Base-by-base conservation (phyloP, 768 basidiomycete genomes). In the Coprinopsis cinerea region DNA sequence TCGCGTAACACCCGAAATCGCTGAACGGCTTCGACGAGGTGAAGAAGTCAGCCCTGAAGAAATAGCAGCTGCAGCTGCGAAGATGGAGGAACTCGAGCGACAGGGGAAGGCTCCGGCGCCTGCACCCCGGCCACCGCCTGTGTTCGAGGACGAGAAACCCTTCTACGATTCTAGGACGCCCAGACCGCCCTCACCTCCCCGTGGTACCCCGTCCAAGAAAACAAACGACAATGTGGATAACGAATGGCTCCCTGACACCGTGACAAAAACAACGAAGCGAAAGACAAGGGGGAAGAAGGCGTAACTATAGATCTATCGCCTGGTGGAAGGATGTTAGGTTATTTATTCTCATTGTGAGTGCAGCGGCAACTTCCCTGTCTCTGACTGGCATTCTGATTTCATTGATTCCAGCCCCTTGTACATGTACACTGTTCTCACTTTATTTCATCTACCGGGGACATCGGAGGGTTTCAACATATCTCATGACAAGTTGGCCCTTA, bases 41-140 rank as follows among this genome's bases (percentile, higher is more conserved):
- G 78, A 80, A 57, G 62, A 75, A 18, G 78, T 80, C 11, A 73
- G 67, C 48, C 72, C 76, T 1, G 76, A 75, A 32, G 78, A 80
- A 54, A 76, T 80, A 44, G 68, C 72, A 6, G 70, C 66, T 22
- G 76, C 78, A 0, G 64, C 70, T 26, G 70, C 66, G 14, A 64
- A 68, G 41, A 73, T 73, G 34, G 69, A 76, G 30, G 65, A 65
- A 25, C 59, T 64, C 23, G 67, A 66, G 52, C 46, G 55, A 22
- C 4, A 10, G 24, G 44, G 49, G 49, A 39, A 36, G 34, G 30
- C 22, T 40, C 40, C 11, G 41, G 25, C 23, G 27, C 23, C 18
- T 26, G 47, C 22, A 41, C 36, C 25, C 13, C 44, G 14, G 28
- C 20, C 27, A 5, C 42, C 25, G 22, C 7, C 11, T 4, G 27